Conservation (phyloP, 768 basidiomycete genomes). For the Lentinula boryana region DNA sequence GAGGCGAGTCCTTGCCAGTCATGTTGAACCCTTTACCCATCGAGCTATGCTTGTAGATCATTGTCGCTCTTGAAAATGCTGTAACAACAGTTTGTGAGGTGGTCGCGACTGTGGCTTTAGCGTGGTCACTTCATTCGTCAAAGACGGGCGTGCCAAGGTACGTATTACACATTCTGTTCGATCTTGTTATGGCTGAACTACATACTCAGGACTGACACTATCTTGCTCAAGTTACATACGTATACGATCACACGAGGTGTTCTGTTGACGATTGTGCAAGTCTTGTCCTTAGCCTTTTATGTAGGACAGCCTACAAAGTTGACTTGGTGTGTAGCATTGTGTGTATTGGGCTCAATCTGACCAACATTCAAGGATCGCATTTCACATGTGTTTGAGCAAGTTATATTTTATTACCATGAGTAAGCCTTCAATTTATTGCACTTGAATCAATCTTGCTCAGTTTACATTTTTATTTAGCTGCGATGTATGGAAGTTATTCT, state of each 20-base stretch:
- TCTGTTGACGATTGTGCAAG: neutral
- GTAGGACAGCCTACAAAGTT: neutral
- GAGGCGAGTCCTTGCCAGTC: neutral
- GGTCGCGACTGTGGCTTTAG: neutral
- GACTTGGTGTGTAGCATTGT: neutral
- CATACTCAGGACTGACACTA: neutral
- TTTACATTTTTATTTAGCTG: neutral
- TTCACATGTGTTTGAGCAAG: slow-evolving; percentile 6
- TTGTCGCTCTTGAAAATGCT: neutral
- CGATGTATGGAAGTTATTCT: neutral
- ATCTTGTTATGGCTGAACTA: neutral
- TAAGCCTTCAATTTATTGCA: neutral
- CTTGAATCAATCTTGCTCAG: neutral
- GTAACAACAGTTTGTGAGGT: neutral
- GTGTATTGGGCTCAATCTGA: neutral
- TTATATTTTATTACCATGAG: slow-evolving; percentile 4
- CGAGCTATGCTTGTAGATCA: neutral
- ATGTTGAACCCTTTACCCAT: neutral
- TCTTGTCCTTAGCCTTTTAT: neutral
- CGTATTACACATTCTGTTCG: neutral
- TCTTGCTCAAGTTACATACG: neutral
- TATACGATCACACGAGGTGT: slow-evolving; percentile 3
- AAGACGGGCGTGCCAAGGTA: neutral
- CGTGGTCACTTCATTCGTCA: neutral
- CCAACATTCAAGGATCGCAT: neutral